Percentiles rank a stretch among this genome's conserved stretches.
Conservation (phyloP, 306 rosid species). For the Sicyos edulis region DNA sequence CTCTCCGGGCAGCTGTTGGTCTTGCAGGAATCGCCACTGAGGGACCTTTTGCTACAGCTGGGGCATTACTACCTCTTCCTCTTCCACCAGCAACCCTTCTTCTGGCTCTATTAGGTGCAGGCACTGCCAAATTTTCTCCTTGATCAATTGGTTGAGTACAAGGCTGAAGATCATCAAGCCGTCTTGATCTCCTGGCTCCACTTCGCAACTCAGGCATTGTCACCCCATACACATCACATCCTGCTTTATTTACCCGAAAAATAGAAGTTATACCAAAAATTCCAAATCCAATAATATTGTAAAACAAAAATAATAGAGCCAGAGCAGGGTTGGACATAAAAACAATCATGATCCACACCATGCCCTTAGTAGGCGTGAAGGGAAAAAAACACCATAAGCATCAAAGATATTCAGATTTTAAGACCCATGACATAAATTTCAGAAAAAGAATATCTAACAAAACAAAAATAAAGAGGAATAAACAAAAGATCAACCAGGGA, state of each 20-base stretch:
- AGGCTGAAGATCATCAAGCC: constrained; percentile 93
- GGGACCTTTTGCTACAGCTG: constrained; percentile 69
- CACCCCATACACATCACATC: constrained; percentile 96
- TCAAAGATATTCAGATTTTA: background rate
- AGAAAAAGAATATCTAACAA: background rate
- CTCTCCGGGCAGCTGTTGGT: constrained; percentile 83
- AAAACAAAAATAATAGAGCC: background rate
- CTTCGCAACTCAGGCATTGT: constrained; percentile 99
- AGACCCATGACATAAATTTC: background rate
- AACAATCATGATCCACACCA: constrained; percentile 3
- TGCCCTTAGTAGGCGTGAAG: background rate
- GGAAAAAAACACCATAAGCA: background rate
- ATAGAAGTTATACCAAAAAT: background rate
- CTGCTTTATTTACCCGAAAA: constrained; percentile 36
- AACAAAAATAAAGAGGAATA: background rate
- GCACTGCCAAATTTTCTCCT: constrained; percentile 57
- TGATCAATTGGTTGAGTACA: constrained; percentile 58
- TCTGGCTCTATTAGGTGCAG: constrained; percentile 60
- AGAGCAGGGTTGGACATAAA: background rate
- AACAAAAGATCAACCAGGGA: background rate
- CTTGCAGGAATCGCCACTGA: constrained; percentile 71
- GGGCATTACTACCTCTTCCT: constrained; percentile 80
- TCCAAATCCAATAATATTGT: constrained; percentile 11
- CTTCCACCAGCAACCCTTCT: constrained; percentile 82
- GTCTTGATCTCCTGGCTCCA: constrained; percentile 92